Base-by-base conservation (phyloP, 1,284 basidiomycete species). In the Farysia itapuensis region DNA sequence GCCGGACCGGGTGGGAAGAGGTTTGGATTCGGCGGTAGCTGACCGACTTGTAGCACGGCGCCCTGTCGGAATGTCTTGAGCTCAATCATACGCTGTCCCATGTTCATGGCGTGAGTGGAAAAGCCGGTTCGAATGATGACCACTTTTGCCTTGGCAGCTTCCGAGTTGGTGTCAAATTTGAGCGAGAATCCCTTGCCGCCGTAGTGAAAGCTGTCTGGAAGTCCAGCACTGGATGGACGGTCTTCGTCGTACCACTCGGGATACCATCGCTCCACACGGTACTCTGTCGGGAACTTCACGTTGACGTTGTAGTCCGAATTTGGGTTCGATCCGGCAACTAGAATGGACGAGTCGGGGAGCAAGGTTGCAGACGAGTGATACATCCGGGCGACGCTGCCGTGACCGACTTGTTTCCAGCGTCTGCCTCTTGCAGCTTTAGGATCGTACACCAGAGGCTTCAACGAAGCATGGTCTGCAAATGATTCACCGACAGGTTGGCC, bases 101-200 rank as follows among this genome's bases (percentile, higher is more conserved):
- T 92, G 81, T 93, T 92, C 84, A 96, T 89, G 14, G 85, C 91
- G 77, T 96, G 93, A 0, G 91, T 96, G 1, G 89, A 90, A 81
- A 92, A 96, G 4, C 93, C 93, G 23, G 86, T 84, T 44, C 94
- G 87, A 51, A 89, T 81, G 57, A 97, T 78, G 42, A 86, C 84
- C 14, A 93, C 87, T 13, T 84, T 87, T 37, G 65, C 48, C 24
- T 65, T 65, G 22, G 32, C 18, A 14, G 59, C 88, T 8, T 60
- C 30, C 0, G 43, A 25, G 2, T 54, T 52, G 5, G 41, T 41
- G 42, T 20, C 15, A 19, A 70, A 36, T 13, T 23, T 61, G 36
- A 73, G 23, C 19, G 53, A 50, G 52, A 73, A 70, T 6, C 32
- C 47, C 6, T 47, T 28, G 9, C 70, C 67, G 22, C 71, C 71